Percentiles rank a stretch among this genome's conserved stretches.
Conservation (phyloP, 306 rosid species). For the Vicia sativa region DNA sequence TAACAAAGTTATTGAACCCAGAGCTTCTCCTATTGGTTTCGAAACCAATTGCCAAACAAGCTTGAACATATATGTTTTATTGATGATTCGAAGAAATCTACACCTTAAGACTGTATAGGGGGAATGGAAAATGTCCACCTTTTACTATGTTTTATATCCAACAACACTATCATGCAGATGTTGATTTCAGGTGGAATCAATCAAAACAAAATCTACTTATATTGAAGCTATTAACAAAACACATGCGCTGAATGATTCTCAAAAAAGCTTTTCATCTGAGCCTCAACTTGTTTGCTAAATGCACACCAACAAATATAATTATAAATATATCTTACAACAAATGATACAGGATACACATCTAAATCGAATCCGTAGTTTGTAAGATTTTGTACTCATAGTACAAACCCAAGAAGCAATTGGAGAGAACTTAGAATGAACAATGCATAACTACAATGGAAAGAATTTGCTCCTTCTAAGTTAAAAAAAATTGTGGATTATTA, state of each 20-base stretch:
- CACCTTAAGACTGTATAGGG: no score
- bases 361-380: slow-evolving; percentile 35
- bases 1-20: no score
- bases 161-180: no score
- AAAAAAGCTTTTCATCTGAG: not conserved
- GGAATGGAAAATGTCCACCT: no score
- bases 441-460: slow-evolving; percentile 51
- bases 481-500: slow-evolving; percentile 40
- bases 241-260: not conserved
- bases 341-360: slow-evolving; percentile 39
- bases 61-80: no score
- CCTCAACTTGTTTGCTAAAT: slow-evolving; percentile 36
- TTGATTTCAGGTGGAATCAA: no score
- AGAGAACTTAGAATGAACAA: slow-evolving; percentile 53
- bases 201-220: not conserved
- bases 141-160: no score
- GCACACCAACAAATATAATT: slow-evolving; percentile 40
- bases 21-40: no score
- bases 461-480: slow-evolving; percentile 41
- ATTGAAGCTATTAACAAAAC: slow-evolving; percentile 6
- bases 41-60: no score
- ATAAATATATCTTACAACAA: slow-evolving; percentile 33
- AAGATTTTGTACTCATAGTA: slow-evolving; percentile 36
- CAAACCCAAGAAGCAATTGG: slow-evolving; percentile 34
- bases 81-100: no score